Evolutionary conservation across 371 early-diverging fungal genomes (phyloP), one percentile per base, ranked within the genome.

Genomic region (Entomophthora muscae): DNA sequence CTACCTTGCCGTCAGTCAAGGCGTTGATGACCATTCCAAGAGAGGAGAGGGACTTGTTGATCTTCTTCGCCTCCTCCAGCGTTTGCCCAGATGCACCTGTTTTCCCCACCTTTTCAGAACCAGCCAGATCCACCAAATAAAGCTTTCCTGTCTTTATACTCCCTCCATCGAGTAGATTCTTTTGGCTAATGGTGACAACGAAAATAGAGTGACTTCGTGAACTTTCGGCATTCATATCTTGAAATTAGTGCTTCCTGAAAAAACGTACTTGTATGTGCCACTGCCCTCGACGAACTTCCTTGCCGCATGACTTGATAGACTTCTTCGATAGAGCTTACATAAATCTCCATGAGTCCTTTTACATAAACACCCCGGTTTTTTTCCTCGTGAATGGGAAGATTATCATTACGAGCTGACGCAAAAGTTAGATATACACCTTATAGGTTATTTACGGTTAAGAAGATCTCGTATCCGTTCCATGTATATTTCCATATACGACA

Each of bases 21-120:
- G 96, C 86, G 70, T 93, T 94, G 71, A 99, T 99, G 66, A 99
- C 99, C 90, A 94, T 99, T 57, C 99, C 98, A 21, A 99, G 79
- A 0, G 95, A 90, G 1, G 93, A 89, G 13, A 99, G 78, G 0
- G 96, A 96, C 76, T 91, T 96, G 81, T 99, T 99, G 76, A 99
- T 99, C 74, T 94, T 95, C 73, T 97, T 96, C 65, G 99, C 98
- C 73, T 99, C 99, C 78, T 98, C 97, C 32, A 99, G 74, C 5
- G 98, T 92, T 71, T 95, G 93, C 22, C 98, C 98, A 2, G 94
- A 90, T 0, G 98, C 98, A 66, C 96, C 95, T 17, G 99, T 99
- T 75, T 97, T 93, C 59, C 92, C 90, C 17, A 61, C 80, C 78
- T 94, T 95, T 81, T 99, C 99, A 28, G 98, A 98, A 71, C 99